Percentiles rank a stretch among this genome's conserved stretches.
Conservation (phyloP, 164 flowering plant genomes). For the Tetracentron sinense region DNA sequence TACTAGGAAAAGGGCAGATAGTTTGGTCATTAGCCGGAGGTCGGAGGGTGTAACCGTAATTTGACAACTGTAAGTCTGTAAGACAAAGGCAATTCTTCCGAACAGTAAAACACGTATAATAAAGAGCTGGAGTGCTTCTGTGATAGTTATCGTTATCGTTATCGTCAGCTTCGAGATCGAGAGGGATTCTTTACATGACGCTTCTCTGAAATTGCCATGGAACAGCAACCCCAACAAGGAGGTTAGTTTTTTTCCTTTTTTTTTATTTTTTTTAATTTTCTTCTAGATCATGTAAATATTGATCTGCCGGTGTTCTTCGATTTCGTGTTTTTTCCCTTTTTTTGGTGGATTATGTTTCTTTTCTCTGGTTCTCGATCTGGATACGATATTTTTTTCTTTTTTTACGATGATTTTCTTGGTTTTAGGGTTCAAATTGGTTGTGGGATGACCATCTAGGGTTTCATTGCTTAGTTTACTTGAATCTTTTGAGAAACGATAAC, state of each 20-base stretch:
- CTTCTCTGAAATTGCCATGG: constrained; percentile 9
- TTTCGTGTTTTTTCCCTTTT: neutral
- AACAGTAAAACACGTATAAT: too few relatives aligned
- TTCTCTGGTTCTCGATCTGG: neutral
- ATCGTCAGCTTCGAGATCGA: too few relatives aligned
- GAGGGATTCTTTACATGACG: constrained; percentile 3
- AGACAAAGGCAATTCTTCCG: too few relatives aligned
- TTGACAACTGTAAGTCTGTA: too few relatives aligned
- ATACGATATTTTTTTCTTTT: neutral
- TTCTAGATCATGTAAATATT: too few relatives aligned
- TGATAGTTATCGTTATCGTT: too few relatives aligned
- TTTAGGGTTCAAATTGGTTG: neutral
- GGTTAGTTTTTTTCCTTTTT: neutral
- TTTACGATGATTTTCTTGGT: neutral
- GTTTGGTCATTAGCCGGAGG: too few relatives aligned
- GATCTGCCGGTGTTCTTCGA: neutral
- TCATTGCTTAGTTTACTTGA: neutral
- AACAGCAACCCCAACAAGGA: constrained; percentile 5
- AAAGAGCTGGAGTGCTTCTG: too few relatives aligned
- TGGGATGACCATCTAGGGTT: constrained; percentile 2
- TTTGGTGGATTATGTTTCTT: neutral
- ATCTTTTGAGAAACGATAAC: neutral
- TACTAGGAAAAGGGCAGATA: too few relatives aligned
- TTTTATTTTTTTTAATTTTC: neutral
- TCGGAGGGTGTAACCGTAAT: too few relatives aligned